Percentiles rank a stretch among this genome's conserved stretches.
Evolutionary conservation across 768 basidiomycete species (phyloP).

Genomic region (Kondoa subrosea): DNA sequence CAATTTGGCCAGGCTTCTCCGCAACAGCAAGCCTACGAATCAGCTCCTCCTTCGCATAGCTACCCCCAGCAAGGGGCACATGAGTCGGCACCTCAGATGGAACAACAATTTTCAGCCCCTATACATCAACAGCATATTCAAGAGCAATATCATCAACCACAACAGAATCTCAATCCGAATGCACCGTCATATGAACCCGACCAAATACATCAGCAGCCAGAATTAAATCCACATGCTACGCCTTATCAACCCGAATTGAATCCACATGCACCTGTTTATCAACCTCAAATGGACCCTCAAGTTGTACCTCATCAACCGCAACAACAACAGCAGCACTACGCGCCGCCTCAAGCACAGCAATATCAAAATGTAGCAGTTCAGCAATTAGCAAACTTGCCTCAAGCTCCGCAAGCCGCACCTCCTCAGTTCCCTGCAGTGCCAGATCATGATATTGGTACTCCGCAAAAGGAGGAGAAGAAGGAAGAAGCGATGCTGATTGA

Average conservation of each 20-base stretch:
- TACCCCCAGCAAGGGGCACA: background rate
- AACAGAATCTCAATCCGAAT: constrained; percentile 7
- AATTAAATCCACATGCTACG: constrained; percentile 11
- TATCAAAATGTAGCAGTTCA: background rate
- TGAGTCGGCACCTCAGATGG: background rate
- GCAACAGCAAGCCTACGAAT: background rate
- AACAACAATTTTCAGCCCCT: background rate
- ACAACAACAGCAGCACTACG: background rate
- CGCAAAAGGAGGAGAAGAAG: background rate
- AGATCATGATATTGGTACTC: background rate
- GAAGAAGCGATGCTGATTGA: background rate
- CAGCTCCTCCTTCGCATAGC: background rate
- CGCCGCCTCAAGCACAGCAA: background rate
- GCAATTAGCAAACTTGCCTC: constrained; percentile 5
- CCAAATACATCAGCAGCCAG: background rate
- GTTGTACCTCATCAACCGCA: background rate
- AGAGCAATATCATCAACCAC: constrained; percentile 28
- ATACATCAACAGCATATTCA: constrained; percentile 18
- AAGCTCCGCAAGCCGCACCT: background rate
- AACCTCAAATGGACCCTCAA: background rate
- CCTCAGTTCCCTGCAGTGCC: background rate
- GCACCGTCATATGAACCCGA: background rate
- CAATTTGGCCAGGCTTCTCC: background rate
- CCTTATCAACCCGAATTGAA: background rate
- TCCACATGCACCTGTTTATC: background rate